A percentile compares a stretch with the other conserved stretches of the same genome.
phyloP scores from a whole-genome alignment of 176 grass and related monocot species.

The Cenchrus fungigraminus region DNA sequence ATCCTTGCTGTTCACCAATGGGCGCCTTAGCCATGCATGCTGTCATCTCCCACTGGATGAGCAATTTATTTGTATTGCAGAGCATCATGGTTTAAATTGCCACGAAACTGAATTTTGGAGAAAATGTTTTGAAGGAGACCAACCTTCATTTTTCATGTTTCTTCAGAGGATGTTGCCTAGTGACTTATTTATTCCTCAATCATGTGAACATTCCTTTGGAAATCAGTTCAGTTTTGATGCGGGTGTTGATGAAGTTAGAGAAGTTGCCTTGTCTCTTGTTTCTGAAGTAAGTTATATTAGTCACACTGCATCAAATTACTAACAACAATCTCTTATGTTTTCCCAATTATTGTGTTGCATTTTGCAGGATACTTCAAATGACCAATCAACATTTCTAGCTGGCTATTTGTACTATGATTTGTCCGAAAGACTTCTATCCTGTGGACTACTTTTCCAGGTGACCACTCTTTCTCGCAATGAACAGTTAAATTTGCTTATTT shows the following conservation, averaged over 20 bases:
- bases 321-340: constrained; percentile 10
- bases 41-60: constrained; percentile 70
- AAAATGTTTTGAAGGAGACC: constrained; percentile 62
- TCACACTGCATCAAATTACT: background rate
- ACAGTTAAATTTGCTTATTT: background rate
- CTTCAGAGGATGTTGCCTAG: constrained; percentile 60
- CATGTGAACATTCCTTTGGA: constrained; percentile 29
- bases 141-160: constrained; percentile 63
- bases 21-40: constrained; percentile 75
- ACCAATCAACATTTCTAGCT: constrained; percentile 68
- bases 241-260: constrained; percentile 57
- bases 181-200: constrained; percentile 49
- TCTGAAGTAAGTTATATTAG: constrained; percentile 64
- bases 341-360: constrained; percentile 44
- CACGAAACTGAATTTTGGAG: constrained; percentile 64
- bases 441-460: constrained; percentile 72
- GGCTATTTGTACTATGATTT: constrained; percentile 81
- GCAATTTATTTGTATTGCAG: constrained; percentile 55
- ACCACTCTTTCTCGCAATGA: background rate
- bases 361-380: constrained; percentile 56
- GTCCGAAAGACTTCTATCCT: constrained; percentile 66
- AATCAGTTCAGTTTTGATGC: constrained; percentile 17
- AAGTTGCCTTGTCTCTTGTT: constrained; percentile 60
- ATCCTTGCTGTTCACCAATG: constrained; percentile 55
- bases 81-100: constrained; percentile 55